Evolutionary conservation across 2,329 filamentous ascomycete species (phyloP).

Genomic region (Fusarium musae): DNA sequence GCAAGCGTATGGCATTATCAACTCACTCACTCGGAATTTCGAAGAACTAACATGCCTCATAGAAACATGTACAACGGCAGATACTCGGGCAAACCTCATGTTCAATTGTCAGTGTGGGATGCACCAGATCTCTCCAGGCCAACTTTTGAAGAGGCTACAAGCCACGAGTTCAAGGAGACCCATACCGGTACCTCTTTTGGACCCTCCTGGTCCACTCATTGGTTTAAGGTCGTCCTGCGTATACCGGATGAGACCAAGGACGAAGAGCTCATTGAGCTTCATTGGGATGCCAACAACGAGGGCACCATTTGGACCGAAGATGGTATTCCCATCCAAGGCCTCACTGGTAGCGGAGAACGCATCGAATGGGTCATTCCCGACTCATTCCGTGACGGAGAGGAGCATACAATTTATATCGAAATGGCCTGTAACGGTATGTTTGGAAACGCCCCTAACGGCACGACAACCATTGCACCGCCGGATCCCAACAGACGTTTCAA

Average conservation of each 20-base stretch:
- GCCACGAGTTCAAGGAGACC: conserved; percentile 78
- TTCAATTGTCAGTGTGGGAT: conserved; percentile 88
- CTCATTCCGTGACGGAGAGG: conserved; percentile 82
- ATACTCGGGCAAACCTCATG: conserved; percentile 74
- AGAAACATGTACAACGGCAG: conserved; percentile 55
- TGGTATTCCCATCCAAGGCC: conserved; percentile 88
- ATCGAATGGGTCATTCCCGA: conserved; percentile 91
- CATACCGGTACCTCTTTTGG: conserved; percentile 84
- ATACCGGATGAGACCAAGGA: conserved; percentile 78
- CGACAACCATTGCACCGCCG: conserved; percentile 84
- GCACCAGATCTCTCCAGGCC: conserved; percentile 83
- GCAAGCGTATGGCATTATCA: conserved; percentile 68
- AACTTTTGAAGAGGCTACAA: conserved; percentile 84
- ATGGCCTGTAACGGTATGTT: conserved; percentile 99
- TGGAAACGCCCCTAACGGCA: conserved; percentile 86
- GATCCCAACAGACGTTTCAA: conserved; percentile 84
- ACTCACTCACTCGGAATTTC: neutral
- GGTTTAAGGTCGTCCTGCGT: conserved; percentile 87
- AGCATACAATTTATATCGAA: conserved; percentile 93
- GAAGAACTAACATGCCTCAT: conserved; percentile 17
- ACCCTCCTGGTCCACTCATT: conserved; percentile 97
- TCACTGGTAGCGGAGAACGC: conserved; percentile 90
- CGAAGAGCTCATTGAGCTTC: conserved; percentile 89
- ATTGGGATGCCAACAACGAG: conserved; percentile 96
- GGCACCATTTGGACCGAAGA: conserved; percentile 93